phyloP scores from a whole-genome alignment of 768 basidiomycete genomes.

The Macrolepiota fuliginosa region DNA sequence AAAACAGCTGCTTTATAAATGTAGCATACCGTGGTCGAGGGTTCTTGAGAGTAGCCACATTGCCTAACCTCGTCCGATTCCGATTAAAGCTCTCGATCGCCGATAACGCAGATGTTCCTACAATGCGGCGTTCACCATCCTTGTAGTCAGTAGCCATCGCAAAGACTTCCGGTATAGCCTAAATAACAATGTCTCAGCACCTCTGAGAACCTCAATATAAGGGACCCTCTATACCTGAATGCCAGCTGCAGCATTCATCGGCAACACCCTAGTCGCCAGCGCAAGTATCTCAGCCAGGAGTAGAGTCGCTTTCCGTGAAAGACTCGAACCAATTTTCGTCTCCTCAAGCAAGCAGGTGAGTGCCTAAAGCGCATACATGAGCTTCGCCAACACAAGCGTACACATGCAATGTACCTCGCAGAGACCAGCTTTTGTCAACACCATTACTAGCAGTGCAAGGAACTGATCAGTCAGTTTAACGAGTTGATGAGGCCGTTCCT shows the following conservation, averaged over 20 bases:
- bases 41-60: conserved; percentile 44
- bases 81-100: conserved; percentile 93
- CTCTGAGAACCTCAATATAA: neutral
- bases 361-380: conserved; percentile 47
- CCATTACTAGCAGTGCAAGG: conserved; percentile 77
- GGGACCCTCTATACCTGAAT: conserved; percentile 59
- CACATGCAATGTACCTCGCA: conserved; percentile 61
- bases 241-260: conserved; percentile 74
- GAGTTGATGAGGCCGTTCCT: conserved; percentile 50
- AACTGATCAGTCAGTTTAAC: conserved; percentile 92
- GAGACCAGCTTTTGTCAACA: conserved; percentile 85
- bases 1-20: neutral
- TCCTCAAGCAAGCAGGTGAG: conserved; percentile 85
- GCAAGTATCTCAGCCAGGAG: conserved; percentile 90
- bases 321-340: conserved; percentile 60
- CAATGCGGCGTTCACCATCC: conserved; percentile 73
- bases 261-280: conserved; percentile 84
- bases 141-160: conserved; percentile 78
- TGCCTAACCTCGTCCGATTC: conserved; percentile 73
- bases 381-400: neutral
- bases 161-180: conserved; percentile 88
- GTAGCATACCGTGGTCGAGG: conserved; percentile 60
- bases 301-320: conserved; percentile 88
- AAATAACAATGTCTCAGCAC: neutral
- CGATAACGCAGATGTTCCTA: conserved; percentile 81